Evolutionary conservation across 2,329 filamentous ascomycete species (phyloP).

Genomic region (Botryotinia convoluta): DNA sequence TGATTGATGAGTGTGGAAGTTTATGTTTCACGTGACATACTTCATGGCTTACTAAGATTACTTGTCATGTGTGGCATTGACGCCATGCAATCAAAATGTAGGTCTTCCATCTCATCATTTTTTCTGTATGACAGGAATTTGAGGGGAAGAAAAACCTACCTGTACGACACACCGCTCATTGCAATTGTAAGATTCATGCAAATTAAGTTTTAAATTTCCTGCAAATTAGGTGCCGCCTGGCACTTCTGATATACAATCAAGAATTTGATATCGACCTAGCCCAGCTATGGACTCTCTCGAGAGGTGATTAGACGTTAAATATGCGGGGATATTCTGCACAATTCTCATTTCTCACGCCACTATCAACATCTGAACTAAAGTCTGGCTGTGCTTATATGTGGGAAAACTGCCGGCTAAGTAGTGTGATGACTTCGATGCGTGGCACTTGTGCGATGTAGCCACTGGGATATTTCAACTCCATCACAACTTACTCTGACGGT

Average conservation of each 20-base stretch:
- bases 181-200: too few species aligned
- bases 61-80: background rate
- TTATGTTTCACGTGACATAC: background rate
- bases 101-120: background rate
- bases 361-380: background rate
- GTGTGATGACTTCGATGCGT: background rate
- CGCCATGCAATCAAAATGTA: background rate
- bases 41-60: background rate
- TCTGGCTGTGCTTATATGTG: conserved; percentile 6
- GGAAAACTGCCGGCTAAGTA: background rate
- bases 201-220: background rate
- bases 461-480: background rate
- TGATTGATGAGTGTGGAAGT: background rate
- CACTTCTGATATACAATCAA: background rate
- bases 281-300: background rate
- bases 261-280: background rate
- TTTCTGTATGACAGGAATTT: background rate
- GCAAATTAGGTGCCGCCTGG: too few species aligned
- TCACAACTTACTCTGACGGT: background rate
- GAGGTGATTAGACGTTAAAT: background rate
- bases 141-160: background rate
- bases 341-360: background rate
- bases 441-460: background rate
- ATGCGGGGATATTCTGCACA: background rate
- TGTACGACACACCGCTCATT: background rate